These are phyloP conservation scores for Platanthera zijinensis DNA, from an alignment of 106 monocot genomes.

Conservation along the genomic window DNA sequence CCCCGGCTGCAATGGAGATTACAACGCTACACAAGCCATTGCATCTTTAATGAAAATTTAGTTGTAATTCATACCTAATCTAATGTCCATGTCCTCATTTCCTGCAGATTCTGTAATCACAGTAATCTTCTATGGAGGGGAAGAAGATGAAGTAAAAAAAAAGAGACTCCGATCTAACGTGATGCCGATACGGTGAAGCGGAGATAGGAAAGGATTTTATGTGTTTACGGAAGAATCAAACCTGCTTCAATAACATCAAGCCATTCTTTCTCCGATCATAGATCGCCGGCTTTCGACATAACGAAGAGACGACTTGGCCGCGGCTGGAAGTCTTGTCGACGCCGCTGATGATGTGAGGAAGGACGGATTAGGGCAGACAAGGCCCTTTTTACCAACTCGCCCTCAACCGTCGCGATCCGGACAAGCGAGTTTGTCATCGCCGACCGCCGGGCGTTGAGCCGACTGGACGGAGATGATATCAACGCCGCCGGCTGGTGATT, in stretches of 20 bases:
- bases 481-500: not conserved
- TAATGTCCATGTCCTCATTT: not conserved
- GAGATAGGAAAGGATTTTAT: not conserved
- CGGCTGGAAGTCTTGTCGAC: constrained; percentile 1
- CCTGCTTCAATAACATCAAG: not conserved
- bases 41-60: not conserved
- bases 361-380: constrained; percentile 13
- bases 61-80: not conserved
- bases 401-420: constrained; percentile 12
- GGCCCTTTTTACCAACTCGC: constrained; percentile 7
- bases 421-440: constrained; percentile 17
- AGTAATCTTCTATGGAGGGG: not conserved
- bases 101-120: not conserved
- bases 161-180: not conserved
- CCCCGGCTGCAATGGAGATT: not conserved
- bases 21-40: not conserved
- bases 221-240: not conserved
- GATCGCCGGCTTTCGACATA: not conserved
- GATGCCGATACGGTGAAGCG: not conserved
- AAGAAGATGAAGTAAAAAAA: not conserved
- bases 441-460: constrained; percentile 5
- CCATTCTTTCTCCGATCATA: not conserved
- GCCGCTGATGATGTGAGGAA: constrained; percentile 10
- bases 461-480: constrained; percentile 2
- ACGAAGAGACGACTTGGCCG: constrained; percentile 9